Conservation (phyloP, 139 green algal species). For the Volvox reticuliferus region DNA sequence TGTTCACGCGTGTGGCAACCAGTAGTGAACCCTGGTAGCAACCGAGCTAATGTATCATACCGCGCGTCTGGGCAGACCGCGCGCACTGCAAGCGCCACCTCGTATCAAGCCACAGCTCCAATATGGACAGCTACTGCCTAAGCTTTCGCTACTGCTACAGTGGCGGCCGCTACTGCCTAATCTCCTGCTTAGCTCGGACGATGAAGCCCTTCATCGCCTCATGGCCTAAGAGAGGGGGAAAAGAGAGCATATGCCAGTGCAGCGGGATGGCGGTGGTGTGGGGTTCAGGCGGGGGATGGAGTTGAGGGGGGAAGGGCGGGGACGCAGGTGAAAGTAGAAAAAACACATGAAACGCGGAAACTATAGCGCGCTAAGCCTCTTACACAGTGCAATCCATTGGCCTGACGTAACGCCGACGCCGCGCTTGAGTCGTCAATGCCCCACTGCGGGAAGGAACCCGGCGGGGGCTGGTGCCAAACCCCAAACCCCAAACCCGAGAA, state of each 20-base stretch:
- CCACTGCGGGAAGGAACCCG: too few relatives aligned
- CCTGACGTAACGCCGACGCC: too few relatives aligned
- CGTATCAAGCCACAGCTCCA: background rate
- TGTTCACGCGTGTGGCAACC: background rate
- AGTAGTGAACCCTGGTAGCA: too few relatives aligned
- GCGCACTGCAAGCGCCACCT: background rate
- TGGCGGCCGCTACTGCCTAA: background rate
- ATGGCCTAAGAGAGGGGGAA: conserved; percentile 45
- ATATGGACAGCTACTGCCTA: background rate
- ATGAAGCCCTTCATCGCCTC: conserved; percentile 55
- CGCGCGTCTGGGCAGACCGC: background rate
- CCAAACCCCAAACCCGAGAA: too few relatives aligned
- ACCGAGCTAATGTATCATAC: too few relatives aligned
- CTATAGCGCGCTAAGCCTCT: too few relatives aligned
- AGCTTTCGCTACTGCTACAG: background rate
- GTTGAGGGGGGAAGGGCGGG: background rate
- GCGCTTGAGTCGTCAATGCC: too few relatives aligned
- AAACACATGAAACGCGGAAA: too few relatives aligned
- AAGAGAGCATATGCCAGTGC: background rate
- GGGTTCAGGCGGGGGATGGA: background rate
- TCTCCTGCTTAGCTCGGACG: conserved; percentile 44
- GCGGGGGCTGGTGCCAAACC: too few relatives aligned
- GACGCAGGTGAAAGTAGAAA: background rate
- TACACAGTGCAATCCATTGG: too few relatives aligned
- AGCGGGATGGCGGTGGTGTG: background rate